phyloP scores from a whole-genome alignment of 2,329 filamentous ascomycete species.

The Apiospora malaysiana region DNA sequence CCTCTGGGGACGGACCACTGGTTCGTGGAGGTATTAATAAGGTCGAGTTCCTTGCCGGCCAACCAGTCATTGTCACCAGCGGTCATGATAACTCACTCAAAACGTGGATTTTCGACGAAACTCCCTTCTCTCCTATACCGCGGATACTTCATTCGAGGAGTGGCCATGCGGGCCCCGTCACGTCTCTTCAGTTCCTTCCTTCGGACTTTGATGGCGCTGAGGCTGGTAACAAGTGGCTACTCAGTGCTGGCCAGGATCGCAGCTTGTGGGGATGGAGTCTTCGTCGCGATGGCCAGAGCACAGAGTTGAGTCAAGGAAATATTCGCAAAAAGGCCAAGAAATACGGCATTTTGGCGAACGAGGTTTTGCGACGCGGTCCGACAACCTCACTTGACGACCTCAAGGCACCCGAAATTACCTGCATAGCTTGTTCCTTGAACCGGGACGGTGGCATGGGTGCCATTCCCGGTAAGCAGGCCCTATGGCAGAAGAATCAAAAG shows the following conservation, averaged over 20 bases:
- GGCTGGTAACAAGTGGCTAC: conserved; percentile 87
- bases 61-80: conserved; percentile 88
- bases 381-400: conserved; percentile 73
- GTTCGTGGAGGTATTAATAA: conserved; percentile 82
- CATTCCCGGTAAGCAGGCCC: conserved; percentile 74
- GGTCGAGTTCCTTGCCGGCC: conserved; percentile 86
- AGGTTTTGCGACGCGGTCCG: conserved; percentile 62
- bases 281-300: conserved; percentile 90
- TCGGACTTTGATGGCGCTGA: conserved; percentile 89
- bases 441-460: conserved; percentile 93
- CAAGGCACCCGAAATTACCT: conserved; percentile 91
- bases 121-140: conserved; percentile 85
- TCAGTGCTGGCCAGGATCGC: conserved; percentile 87
- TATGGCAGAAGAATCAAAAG: conserved; percentile 81
- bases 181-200: conserved; percentile 82
- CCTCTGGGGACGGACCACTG: conserved; percentile 57
- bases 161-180: conserved; percentile 88
- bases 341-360: conserved; percentile 69
- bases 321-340: conserved; percentile 91
- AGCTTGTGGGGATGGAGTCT: conserved; percentile 97
- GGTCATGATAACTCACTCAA: conserved; percentile 93
- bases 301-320: conserved; percentile 89
- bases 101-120: conserved; percentile 95
- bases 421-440: conserved; percentile 89
- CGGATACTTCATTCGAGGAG: conserved; percentile 84